phyloP scores from a whole-genome alignment of 2,329 filamentous ascomycete genomes.

The Chaetomiaceae sp. region DNA sequence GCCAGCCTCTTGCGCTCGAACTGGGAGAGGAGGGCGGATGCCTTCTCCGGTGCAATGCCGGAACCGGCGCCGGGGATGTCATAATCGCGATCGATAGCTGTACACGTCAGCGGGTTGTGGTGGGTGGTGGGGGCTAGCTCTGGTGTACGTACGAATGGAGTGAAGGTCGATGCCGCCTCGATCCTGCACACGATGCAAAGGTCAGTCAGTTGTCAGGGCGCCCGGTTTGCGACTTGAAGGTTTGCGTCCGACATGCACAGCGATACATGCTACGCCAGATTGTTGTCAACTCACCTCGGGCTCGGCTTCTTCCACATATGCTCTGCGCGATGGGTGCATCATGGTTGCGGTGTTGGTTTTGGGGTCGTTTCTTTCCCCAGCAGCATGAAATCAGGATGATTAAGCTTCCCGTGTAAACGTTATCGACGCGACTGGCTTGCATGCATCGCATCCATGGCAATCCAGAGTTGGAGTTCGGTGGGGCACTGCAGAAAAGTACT shows the following conservation, averaged over 20 bases:
- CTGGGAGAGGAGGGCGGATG: slow-evolving; percentile 78
- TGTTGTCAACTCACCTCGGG: slow-evolving; percentile 60
- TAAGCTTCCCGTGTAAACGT: too few relatives aligned
- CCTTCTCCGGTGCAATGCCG: slow-evolving; percentile 72
- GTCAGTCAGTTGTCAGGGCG: slow-evolving; percentile 26
- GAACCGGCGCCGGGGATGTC: slow-evolving; percentile 61
- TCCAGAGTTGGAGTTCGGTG: too few relatives aligned
- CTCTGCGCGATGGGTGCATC: slow-evolving; percentile 86
- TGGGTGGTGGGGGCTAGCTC: background rate
- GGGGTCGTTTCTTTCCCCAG: background rate
- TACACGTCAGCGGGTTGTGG: slow-evolving; percentile 8
- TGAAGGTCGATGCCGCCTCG: slow-evolving; percentile 43
- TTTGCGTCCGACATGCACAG: too few relatives aligned
- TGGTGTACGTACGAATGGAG: slow-evolving; percentile 39
- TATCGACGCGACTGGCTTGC: too few relatives aligned
- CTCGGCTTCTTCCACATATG: slow-evolving; percentile 84
- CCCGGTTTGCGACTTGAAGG: too few relatives aligned
- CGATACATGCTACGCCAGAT: too few relatives aligned
- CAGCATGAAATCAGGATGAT: background rate
- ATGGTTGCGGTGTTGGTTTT: slow-evolving; percentile 33
- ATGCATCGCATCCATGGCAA: too few relatives aligned
- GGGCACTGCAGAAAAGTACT: too few relatives aligned
- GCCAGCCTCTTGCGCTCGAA: slow-evolving; percentile 89
- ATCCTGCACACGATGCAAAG: slow-evolving; percentile 26
- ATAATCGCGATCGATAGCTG: slow-evolving; percentile 72